Conservation (phyloP, 306 rosid genomes). For the Oxytropis ochrocephala region DNA sequence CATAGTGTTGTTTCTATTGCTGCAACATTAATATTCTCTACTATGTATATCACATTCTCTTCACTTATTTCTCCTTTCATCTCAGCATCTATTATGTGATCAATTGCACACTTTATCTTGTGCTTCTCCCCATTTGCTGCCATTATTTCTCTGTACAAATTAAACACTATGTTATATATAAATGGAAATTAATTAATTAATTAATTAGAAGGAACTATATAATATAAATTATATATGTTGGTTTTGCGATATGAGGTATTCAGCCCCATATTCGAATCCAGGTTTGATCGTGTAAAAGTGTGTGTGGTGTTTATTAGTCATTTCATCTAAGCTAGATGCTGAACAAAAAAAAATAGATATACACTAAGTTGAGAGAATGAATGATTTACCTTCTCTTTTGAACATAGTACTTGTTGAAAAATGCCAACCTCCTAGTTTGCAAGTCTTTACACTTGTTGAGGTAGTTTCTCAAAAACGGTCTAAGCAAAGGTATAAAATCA, state of each 20-base stretch:
- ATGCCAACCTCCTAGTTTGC: conserved; percentile 58
- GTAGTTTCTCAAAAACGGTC: conserved; percentile 72
- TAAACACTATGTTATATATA: neutral
- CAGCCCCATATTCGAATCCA: no score
- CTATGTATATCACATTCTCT: conserved; percentile 70
- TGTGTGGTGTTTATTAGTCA: no score
- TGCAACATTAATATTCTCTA: conserved; percentile 80
- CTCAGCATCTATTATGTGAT: conserved; percentile 76
- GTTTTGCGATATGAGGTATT: no score
- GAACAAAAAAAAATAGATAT: no score
- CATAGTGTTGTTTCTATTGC: conserved; percentile 84
- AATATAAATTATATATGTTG: no score
- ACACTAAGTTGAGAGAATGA: neutral
- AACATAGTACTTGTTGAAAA: conserved; percentile 58
- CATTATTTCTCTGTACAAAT: conserved; percentile 48
- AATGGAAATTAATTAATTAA: neutral
- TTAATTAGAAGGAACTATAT: neutral
- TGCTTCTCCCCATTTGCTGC: conserved; percentile 59
- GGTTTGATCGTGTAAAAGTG: no score
- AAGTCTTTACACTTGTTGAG: conserved; percentile 72
- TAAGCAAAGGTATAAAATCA: conserved; percentile 76
- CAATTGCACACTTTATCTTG: conserved; percentile 72
- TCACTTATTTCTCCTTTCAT: conserved; percentile 74
- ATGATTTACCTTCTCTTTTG: conserved; percentile 51
- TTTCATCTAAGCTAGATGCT: no score